Evolutionary conservation across 805 yeast genomes (phyloP).

Genomic region (Clavispora asparagi): DNA sequence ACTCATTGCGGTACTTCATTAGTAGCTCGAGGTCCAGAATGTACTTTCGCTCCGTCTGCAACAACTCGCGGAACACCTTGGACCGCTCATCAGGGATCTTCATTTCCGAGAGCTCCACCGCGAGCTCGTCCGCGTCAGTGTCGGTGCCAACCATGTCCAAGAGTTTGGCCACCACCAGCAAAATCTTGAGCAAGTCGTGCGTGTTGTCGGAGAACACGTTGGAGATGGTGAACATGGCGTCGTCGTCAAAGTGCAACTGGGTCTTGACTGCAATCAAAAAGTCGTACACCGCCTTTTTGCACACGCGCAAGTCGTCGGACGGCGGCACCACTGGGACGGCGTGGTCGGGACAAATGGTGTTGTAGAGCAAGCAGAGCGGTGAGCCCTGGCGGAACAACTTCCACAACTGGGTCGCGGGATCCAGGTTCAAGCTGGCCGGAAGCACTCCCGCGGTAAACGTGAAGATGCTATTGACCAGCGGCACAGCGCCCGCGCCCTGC

Average conservation of each 20-base stretch:
- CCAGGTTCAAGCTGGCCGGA: slow-evolving; percentile 71
- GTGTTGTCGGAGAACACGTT: slow-evolving; percentile 83
- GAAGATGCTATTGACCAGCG: slow-evolving; percentile 34
- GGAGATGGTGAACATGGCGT: slow-evolving; percentile 82
- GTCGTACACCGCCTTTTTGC: slow-evolving; percentile 86
- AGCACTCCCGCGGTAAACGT: slow-evolving; percentile 75
- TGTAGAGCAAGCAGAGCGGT: slow-evolving; percentile 82
- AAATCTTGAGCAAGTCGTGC: slow-evolving; percentile 67
- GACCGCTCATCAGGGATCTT: slow-evolving; percentile 53
- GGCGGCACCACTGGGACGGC: slow-evolving; percentile 55
- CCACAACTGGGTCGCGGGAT: slow-evolving; percentile 90
- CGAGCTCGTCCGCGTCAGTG: slow-evolving; percentile 2
- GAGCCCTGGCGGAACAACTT: slow-evolving; percentile 88
- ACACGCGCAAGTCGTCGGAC: slow-evolving; percentile 75
- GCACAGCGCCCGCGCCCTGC: slow-evolving; percentile 12
- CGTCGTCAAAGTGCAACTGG: slow-evolving; percentile 69
- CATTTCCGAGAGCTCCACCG: slow-evolving; percentile 17
- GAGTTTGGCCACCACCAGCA: slow-evolving; percentile 65
- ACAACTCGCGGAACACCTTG: slow-evolving; percentile 76
- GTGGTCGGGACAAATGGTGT: slow-evolving; percentile 45
- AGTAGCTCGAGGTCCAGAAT: slow-evolving; percentile 85
- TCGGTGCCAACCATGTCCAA: slow-evolving; percentile 15
- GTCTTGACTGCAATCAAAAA: slow-evolving; percentile 82
- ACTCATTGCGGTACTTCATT: slow-evolving; percentile 60
- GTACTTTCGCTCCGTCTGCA: slow-evolving; percentile 87